Base-by-base conservation (phyloP, 2,329 filamentous ascomycete genomes). In the Coniochaeta sp. region DNA sequence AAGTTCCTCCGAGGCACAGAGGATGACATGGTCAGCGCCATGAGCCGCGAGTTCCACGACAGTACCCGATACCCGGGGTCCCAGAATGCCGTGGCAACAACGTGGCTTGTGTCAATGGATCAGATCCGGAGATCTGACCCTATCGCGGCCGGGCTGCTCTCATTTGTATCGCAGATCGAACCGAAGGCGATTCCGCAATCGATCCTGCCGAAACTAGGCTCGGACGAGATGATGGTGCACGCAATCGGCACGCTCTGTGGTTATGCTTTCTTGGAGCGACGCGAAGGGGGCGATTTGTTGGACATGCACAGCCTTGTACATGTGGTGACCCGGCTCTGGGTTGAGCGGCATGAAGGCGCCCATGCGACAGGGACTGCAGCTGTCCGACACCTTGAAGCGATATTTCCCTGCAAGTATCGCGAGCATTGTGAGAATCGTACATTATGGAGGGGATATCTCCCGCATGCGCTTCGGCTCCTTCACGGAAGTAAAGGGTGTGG, bases 21-120 rank as follows among this genome's bases (percentile, higher is more conserved):
- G 16, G 10, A 74, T 7, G 66, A 74, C 17, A 61, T 65, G 16
- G 63, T 72, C 14, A 63, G 66, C n/a, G 55, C 75, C 0, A 62
- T 77, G 24, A 72, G 67, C 58, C 61, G 66, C 44, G 68, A 73
- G 6, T 73, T 75, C 30, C 62, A 64, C 3, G 74, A 77, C 60
- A 63, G 67, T 1, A 67, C 59, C 1, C 68, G 70, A 24, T 73
- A 76, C 60, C 59, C 42, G 16, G 62, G 57, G 1, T 66, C 72
- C 1, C 69, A 70, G 50, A 71, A 73, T 26, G 68, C 75, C 0
- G 66, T 78, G 2, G 72, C 72, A 6, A 70, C 68, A 0, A 76
- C 77, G 1, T 76, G 74, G 71, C 59, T 75, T 1, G 66, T 79
- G 6, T 78, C 77, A 0, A 76, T 80, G 14, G 62, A 75, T 4